Percentiles rank a stretch among this genome's conserved stretches.
phyloP scores from a whole-genome alignment of 2,329 filamentous ascomycete species.

The Calonectria pseudoturangicola region DNA sequence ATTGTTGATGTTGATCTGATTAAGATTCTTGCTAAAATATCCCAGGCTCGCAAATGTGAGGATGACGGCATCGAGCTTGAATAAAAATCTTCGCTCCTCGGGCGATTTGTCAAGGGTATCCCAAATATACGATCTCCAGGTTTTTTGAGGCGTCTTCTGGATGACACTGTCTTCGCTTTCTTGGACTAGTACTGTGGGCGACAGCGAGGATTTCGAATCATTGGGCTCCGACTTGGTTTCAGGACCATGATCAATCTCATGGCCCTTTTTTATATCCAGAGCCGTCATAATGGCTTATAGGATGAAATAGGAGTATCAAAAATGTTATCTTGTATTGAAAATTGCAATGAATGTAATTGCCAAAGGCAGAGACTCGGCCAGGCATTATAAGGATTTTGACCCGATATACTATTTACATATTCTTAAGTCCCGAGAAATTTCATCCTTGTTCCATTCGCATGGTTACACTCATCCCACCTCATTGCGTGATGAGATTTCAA shows the following conservation, averaged over 20 bases:
- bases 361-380: background rate
- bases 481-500: conserved; percentile 24
- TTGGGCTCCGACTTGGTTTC: background rate
- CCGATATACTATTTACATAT: background rate
- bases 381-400: background rate
- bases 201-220: conserved; percentile 15
- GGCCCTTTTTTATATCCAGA: conserved; percentile 14
- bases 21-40: conserved; percentile 62
- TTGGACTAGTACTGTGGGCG: background rate
- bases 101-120: conserved; percentile 66
- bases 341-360: background rate
- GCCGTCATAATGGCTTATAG: conserved; percentile 2
- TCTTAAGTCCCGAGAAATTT: background rate
- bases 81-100: conserved; percentile 62
- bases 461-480: conserved; percentile 29
- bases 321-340: background rate
- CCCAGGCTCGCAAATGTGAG: conserved; percentile 60
- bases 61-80: conserved; percentile 64
- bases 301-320: too few species aligned
- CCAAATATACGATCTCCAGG: conserved; percentile 68
- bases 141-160: conserved; percentile 29
- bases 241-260: conserved; percentile 7
- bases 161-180: conserved; percentile 16
- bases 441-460: background rate
- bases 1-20: conserved; percentile 56